Base-by-base conservation (phyloP, 163 green algal species). In the Trebouxia gelatinosa region DNA sequence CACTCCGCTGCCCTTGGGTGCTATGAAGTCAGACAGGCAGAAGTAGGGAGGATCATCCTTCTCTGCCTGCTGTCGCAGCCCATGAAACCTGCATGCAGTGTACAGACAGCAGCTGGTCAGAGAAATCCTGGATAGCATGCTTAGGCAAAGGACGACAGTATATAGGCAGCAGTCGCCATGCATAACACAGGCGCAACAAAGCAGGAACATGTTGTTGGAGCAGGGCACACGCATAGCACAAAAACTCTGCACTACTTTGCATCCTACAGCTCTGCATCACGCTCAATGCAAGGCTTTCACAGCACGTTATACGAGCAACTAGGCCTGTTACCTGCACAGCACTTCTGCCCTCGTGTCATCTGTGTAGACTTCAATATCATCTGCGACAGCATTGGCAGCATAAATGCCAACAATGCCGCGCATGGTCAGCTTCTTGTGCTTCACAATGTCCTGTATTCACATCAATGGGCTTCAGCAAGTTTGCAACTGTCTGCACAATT, bases 21-120 rank as follows among this genome's bases (percentile, higher is more conserved):
- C 95, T n/a, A 99, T 87, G 77, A 99, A 99, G 87, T 99, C 95
- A 32, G 87, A 92, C 23, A 99, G 75, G 78, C 92, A 97, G 70
- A 91, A 85, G 90, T 98, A 98, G 0, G 94, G 88, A 46, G 91
- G 80, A n/a, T 67, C 79, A 11, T 95, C 91, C 81, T 93, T 93
- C 82, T 96, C 87, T 13, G 91, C 93, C 87, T 98, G 94, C 88
- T 98, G 94, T 6, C 94, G 84, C 74, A 98, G 72, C 19, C 87
- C 89, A 76, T 89, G 80, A 68, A 94, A 88, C 32, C 35, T 77
- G 65, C 19, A 32, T 2, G 19, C 38, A 29, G n/a, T n/a, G n/a
- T 46, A 31, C 59, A 46, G 13, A 31, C 19, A 38, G 39, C 59
- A 70, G 59, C 59, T 70, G 59, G 31, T 26, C 16, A 11, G 50